A percentile compares a stretch with the other conserved stretches of the same genome.
Conservation (phyloP, 2,329 filamentous ascomycete genomes). For the Phyllosticta citriasiana region DNA sequence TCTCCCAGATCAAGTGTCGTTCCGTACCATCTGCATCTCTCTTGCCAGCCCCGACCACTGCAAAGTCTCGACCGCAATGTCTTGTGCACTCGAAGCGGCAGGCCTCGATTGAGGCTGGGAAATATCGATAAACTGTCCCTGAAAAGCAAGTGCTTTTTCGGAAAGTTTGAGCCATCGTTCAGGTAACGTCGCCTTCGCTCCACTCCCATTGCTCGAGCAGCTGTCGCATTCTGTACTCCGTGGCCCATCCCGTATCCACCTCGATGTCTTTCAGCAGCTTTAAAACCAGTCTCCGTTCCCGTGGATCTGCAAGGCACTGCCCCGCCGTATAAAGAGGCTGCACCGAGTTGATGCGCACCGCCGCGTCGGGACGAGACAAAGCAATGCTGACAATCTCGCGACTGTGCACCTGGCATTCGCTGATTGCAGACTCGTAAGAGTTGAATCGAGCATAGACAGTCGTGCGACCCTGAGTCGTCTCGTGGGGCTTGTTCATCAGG, state of each 20-base stretch:
- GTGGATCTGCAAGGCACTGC: slow-evolving; percentile 45
- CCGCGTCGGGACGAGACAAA: slow-evolving; percentile 45
- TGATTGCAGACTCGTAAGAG: slow-evolving; percentile 47
- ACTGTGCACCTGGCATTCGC: slow-evolving; percentile 47
- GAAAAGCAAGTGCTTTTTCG: not conserved
- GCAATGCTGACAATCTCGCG: slow-evolving; percentile 54
- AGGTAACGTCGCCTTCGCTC: slow-evolving; percentile 6
- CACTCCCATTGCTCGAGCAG: slow-evolving; percentile 38
- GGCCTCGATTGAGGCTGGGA: not conserved
- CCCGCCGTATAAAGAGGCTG: slow-evolving; percentile 54
- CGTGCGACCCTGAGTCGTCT: slow-evolving; percentile 42
- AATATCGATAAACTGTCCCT: not conserved
- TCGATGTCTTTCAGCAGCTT: slow-evolving; percentile 49
- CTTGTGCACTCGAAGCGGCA: no score
- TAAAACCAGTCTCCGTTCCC: slow-evolving; percentile 46
- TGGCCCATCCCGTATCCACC: slow-evolving; percentile 54
- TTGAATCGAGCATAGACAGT: slow-evolving; percentile 46
- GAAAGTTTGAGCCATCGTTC: not conserved
- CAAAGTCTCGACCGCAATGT: no score
- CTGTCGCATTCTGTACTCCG: slow-evolving; percentile 49
- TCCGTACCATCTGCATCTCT: no score
- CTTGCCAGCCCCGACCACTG: no score
- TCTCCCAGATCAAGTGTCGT: no score
- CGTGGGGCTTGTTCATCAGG: slow-evolving; percentile 49
- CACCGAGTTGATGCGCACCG: slow-evolving; percentile 47